Percentiles rank a stretch among this genome's conserved stretches.
These are phyloP conservation scores for Pyricularia grisea DNA, from an alignment of 2,329 filamentous ascomycete genomes.

Conservation along the genomic window DNA sequence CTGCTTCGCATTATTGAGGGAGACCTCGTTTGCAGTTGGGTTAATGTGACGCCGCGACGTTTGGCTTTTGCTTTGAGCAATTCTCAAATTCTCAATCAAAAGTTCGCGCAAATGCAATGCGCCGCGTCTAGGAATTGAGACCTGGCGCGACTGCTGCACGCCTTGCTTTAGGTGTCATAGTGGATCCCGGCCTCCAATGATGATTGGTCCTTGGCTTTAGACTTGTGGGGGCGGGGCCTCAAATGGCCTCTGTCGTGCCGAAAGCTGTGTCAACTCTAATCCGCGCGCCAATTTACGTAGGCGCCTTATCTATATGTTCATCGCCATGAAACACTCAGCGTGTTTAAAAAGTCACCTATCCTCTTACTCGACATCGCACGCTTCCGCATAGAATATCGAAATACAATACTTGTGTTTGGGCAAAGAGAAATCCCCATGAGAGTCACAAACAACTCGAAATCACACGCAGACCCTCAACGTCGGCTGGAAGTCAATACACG, in stretches of 20 bases:
- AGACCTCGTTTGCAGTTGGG: neutral
- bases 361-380: neutral
- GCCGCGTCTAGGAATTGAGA: neutral
- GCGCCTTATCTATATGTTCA: neutral
- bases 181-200: neutral
- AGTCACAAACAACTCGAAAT: neutral
- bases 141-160: neutral
- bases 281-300: neutral
- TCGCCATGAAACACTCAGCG: neutral
- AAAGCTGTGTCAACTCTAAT: neutral
- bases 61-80: neutral
- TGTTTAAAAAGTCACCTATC: neutral
- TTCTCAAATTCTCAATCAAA: neutral
- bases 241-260: neutral
- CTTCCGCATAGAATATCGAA: neutral
- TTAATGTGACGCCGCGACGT: neutral
- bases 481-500: neutral
- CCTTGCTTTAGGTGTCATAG: neutral
- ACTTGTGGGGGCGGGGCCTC: neutral
- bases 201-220: neutral
- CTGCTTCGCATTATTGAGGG: constrained; percentile 2
- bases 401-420: neutral
- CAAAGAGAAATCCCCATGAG: neutral
- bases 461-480: neutral
- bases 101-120: neutral